phyloP scores from a whole-genome alignment of 2,329 filamentous ascomycete species.

The Diaporthe sp. region DNA sequence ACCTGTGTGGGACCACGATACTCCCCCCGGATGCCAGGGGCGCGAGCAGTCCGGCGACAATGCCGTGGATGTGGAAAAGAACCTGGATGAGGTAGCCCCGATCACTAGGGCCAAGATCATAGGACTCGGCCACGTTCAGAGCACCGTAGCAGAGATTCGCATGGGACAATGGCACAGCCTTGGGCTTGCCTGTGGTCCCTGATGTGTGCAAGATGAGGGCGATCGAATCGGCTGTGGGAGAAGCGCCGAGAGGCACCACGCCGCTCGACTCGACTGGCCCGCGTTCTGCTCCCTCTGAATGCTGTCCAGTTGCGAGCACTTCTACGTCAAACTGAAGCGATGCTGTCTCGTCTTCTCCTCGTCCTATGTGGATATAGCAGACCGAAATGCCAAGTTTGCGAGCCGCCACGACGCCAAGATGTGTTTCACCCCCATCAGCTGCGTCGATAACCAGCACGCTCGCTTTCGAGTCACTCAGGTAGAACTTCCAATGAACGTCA shows the following conservation, averaged over 20 bases:
- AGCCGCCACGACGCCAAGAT: constrained; percentile 81
- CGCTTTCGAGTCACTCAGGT: constrained; percentile 88
- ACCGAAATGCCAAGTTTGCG: constrained; percentile 89
- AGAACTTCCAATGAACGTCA: constrained; percentile 63
- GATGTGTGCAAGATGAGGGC: constrained; percentile 28
- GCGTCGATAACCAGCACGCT: constrained; percentile 81
- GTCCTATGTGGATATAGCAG: constrained; percentile 74
- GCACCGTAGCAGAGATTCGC: constrained; percentile 4
- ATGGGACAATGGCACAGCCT: constrained; percentile 30
- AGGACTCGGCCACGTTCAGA: background rate
- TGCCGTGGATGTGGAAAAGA: constrained; percentile 71
- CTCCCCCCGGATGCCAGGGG: constrained; percentile 82
- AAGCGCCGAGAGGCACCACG: constrained; percentile 67
- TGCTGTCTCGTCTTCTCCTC: constrained; percentile 53
- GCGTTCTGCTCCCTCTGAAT: background rate
- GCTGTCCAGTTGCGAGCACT: background rate
- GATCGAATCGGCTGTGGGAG: constrained; percentile 44
- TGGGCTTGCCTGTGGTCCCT: constrained; percentile 22
- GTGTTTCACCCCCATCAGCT: constrained; percentile 75
- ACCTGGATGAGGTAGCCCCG: constrained; percentile 72
- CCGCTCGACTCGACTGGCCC: constrained; percentile 69
- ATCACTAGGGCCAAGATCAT: constrained; percentile 50
- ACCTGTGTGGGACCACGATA: constrained; percentile 81
- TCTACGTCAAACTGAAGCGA: constrained; percentile 41
- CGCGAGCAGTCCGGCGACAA: constrained; percentile 86